Base-by-base conservation (phyloP, 2,329 filamentous ascomycete species). In the Cryphonectria naterciae region DNA sequence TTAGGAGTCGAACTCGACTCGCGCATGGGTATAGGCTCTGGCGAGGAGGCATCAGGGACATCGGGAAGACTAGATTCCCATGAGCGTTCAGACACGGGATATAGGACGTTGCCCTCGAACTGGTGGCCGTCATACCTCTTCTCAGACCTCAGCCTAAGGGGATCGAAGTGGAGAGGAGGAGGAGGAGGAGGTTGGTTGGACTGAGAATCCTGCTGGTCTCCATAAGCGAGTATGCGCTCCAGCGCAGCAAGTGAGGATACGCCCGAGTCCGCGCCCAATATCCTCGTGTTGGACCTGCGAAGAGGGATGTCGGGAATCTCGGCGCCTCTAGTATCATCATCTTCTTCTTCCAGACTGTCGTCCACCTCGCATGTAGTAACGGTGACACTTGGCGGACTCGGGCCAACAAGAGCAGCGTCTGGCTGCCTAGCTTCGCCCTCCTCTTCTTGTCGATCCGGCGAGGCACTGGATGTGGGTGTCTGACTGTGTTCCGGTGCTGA, bases 231-330 rank as follows among this genome's bases (percentile, higher is more conserved):
- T 43, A 70, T 71, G 8, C 56, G 32, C 58, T 39, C 70, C 60
- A 72, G 58, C 13, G 65, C 61, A 32, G n/a, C n/a, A 17, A 70
- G 52, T 35, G 67, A 60, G 19, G 69, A 62, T 22, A 54, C 25
- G n/a, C 22, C 67, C 19, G 66, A 65, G 52, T 68, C 67, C 25
- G 58, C 13, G 39, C 64, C 61, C 43, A 62, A 54, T 25, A 64
- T 64, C 41, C 68, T 64, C 37, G 39, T 61, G 28, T 63, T 41
- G n/a, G 67, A 49, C 58, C 70, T 69, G 35, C 72, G 72, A 46
- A 73, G 67, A 35, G 72, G 72, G 15, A 73, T 73, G 22, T 72
- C 70, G 19, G 72, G 72, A 32, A 73, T 69, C 3, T 68, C 67
- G 10, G 70, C 72, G 17, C 70, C 69, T 13, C 58, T 43, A 41